Evolutionary conservation across 768 basidiomycete genomes (phyloP).

Genomic region (Lentinula sp.): DNA sequence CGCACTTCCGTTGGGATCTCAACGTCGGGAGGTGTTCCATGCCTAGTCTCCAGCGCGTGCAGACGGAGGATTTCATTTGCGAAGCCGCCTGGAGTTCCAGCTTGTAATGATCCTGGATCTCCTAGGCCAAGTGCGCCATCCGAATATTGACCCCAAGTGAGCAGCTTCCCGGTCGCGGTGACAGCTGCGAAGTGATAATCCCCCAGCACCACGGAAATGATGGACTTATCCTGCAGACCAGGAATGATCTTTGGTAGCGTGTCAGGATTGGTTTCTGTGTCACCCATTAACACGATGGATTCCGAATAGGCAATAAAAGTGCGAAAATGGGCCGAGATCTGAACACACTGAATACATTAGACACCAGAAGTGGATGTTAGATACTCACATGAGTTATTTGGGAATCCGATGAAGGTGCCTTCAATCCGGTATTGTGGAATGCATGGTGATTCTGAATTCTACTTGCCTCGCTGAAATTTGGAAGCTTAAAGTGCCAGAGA

Average conservation of each 20-base stretch:
- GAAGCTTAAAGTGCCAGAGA: slow-evolving; percentile 41
- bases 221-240: slow-evolving; percentile 64
- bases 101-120: slow-evolving; percentile 49
- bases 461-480: slow-evolving; percentile 62
- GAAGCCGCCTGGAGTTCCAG: slow-evolving; percentile 60
- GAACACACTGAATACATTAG: background rate
- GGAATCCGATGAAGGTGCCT: slow-evolving; percentile 36
- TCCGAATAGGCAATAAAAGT: slow-evolving; percentile 80
- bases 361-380: slow-evolving; percentile 1
- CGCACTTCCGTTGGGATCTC: slow-evolving; percentile 60
- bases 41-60: slow-evolving; percentile 20
- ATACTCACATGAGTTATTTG: slow-evolving; percentile 73
- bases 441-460: slow-evolving; percentile 38
- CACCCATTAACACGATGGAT: slow-evolving; percentile 74
- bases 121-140: slow-evolving; percentile 84
- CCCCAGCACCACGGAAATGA: slow-evolving; percentile 86
- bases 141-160: slow-evolving; percentile 79
- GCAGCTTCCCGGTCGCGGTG: slow-evolving; percentile 66
- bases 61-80: slow-evolving; percentile 25
- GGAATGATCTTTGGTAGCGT: slow-evolving; percentile 59
- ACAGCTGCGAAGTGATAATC: slow-evolving; percentile 92
- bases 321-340: slow-evolving; percentile 82
- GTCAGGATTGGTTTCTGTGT: slow-evolving; percentile 29
- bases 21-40: slow-evolving; percentile 37
- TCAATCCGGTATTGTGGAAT: slow-evolving; percentile 28